A percentile compares a stretch with the other conserved stretches of the same genome.
Conservation (phyloP, 2,329 filamentous ascomycete genomes). For the Lasiodiplodia sp. region DNA sequence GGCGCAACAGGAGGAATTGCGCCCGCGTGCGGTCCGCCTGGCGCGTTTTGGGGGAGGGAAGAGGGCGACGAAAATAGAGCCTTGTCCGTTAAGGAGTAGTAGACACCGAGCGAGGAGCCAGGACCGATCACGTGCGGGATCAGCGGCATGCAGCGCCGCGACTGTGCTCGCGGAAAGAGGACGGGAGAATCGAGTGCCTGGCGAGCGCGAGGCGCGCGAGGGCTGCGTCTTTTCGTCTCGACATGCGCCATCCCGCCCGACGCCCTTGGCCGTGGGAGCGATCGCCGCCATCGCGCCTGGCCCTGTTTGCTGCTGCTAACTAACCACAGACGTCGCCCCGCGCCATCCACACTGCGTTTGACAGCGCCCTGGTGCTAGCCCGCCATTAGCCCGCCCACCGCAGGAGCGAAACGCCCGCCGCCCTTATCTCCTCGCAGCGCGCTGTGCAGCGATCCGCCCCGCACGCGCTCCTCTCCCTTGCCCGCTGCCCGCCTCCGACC, state of each 20-base stretch:
- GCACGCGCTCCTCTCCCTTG: not conserved
- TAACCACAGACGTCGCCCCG: not conserved
- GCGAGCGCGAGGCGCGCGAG: not conserved
- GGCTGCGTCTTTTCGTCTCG: constrained; percentile 15
- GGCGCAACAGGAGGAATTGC: constrained; percentile 26
- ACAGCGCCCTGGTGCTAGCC: constrained; percentile 13
- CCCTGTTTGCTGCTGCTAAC: not conserved
- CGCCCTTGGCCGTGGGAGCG: constrained; percentile 10
- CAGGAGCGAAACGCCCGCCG: not conserved
- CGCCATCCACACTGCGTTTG: constrained; percentile 11
- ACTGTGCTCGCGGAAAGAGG: constrained; percentile 20
- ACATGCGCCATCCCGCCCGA: constrained; percentile 13
- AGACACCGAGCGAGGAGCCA: constrained; percentile 18
- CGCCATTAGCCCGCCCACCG: not conserved
- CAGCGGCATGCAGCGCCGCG: constrained; percentile 19
- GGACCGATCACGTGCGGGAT: constrained; percentile 22
- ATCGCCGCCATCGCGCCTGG: constrained; percentile 18
- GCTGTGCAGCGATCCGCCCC: constrained; percentile 2
- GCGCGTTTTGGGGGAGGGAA: constrained; percentile 20
- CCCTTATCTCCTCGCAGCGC: constrained; percentile 5
- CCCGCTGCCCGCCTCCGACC: not conserved
- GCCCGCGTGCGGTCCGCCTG: constrained; percentile 27
- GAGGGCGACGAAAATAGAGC: constrained; percentile 21
- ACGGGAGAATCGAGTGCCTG: constrained; percentile 1
- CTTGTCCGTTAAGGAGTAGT: constrained; percentile 19